Evolutionary conservation across 2,329 filamentous ascomycete genomes (phyloP).

Genomic region (Phoma sp.): DNA sequence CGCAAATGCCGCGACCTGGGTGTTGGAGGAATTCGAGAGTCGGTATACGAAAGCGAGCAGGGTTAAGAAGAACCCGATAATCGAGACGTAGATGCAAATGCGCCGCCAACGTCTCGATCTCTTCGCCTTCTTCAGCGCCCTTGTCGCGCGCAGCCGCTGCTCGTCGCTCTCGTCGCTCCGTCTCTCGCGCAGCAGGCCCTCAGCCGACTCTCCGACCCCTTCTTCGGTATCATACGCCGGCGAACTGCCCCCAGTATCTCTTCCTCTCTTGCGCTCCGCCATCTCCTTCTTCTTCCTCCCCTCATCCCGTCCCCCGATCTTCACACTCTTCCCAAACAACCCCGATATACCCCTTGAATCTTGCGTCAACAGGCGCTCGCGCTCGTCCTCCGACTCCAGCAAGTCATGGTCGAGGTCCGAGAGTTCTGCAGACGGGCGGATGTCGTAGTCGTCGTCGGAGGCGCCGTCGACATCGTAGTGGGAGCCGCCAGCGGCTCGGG

Average conservation of each 20-base stretch:
- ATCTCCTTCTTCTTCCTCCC: slow-evolving; percentile 26
- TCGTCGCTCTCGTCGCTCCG: slow-evolving; percentile 55
- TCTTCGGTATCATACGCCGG: slow-evolving; percentile 93
- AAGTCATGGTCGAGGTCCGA: slow-evolving; percentile 48
- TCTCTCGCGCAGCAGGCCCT: slow-evolving; percentile 39
- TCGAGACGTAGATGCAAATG: slow-evolving; percentile 50
- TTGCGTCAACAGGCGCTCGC: slow-evolving; percentile 50
- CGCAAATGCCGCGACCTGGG: slow-evolving; percentile 26
- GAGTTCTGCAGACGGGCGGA: slow-evolving; percentile 45
- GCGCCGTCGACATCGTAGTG: slow-evolving; percentile 37
- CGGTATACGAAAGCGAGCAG: slow-evolving; percentile 63
- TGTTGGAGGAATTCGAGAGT: slow-evolving; percentile 50
- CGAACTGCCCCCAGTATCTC: slow-evolving; percentile 71
- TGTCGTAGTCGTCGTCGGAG: slow-evolving; percentile 41
- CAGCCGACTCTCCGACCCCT: slow-evolving; percentile 68
- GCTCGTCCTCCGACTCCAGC: slow-evolving; percentile 55
- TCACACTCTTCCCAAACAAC: slow-evolving; percentile 38
- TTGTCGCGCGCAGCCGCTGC: slow-evolving; percentile 61
- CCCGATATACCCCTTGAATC: slow-evolving; percentile 34
- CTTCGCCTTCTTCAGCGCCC: slow-evolving; percentile 43
- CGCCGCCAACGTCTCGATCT: slow-evolving; percentile 49
- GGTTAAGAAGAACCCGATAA: slow-evolving; percentile 60
- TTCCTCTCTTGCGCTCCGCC: slow-evolving; percentile 49
- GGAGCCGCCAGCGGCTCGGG: slow-evolving; percentile 36
- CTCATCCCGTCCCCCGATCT: slow-evolving; percentile 35